These are phyloP conservation scores for Talaromyces sp. DNA, from an alignment of 2,329 filamentous ascomycete species.

Conservation along the genomic window DNA sequence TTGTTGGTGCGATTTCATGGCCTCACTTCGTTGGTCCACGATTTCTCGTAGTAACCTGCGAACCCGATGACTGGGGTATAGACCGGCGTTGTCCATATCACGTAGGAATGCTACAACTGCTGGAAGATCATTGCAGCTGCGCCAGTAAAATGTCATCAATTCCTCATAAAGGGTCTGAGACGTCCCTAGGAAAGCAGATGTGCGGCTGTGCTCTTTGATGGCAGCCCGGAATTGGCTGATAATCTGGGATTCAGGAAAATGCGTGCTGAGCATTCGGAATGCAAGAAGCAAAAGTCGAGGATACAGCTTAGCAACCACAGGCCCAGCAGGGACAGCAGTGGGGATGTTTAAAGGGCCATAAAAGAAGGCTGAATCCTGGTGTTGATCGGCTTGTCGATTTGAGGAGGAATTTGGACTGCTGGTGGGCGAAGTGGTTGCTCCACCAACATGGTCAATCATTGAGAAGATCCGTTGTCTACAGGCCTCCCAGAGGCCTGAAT, in stretches of 20 bases:
- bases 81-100: slow-evolving; percentile 49
- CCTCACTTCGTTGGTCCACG: slow-evolving; percentile 26
- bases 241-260: slow-evolving; percentile 45
- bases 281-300: slow-evolving; percentile 45
- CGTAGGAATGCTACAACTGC: slow-evolving; percentile 42
- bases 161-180: slow-evolving; percentile 49
- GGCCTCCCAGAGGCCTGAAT: slow-evolving; percentile 42
- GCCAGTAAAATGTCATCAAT: slow-evolving; percentile 47
- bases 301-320: slow-evolving; percentile 43
- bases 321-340: slow-evolving; percentile 30
- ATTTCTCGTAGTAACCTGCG: slow-evolving; percentile 35
- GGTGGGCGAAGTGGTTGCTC: not conserved
- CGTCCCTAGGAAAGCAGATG: slow-evolving; percentile 47
- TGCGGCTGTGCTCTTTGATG: slow-evolving; percentile 44
- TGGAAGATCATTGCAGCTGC: slow-evolving; percentile 43
- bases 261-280: slow-evolving; percentile 42
- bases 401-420: too few relatives aligned
- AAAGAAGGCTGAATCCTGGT: not conserved
- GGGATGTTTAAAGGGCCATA: slow-evolving; percentile 35
- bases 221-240: slow-evolving; percentile 44
- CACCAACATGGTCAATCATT: slow-evolving; percentile 34
- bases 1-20: slow-evolving; percentile 16
- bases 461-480: slow-evolving; percentile 45
- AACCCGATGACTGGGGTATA: slow-evolving; percentile 41
- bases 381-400: not conserved